A percentile compares a stretch with the other conserved stretches of the same genome.
These are phyloP conservation scores for Podila clonocystis DNA, from an alignment of 192 early-diverging fungal genomes.

Conservation along the genomic window DNA sequence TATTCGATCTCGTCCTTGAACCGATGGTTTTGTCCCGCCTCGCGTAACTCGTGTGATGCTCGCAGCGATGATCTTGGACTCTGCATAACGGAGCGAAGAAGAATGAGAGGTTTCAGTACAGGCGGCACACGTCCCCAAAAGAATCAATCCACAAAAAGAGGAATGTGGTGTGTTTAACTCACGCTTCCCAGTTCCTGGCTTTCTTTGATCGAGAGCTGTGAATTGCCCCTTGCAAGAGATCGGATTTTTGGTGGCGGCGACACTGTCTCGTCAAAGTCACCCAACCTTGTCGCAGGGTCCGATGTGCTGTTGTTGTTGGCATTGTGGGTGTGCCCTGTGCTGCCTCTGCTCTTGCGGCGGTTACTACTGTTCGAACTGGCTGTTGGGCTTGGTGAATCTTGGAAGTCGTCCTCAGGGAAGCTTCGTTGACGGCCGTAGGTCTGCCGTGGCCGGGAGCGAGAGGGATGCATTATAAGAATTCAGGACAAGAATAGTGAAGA, in stretches of 20 bases:
- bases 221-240: not conserved
- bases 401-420: slow-evolving; percentile 10
- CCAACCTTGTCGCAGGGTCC: not conserved
- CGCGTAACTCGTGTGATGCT: slow-evolving; percentile 66
- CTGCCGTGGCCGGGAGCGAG: slow-evolving; percentile 5
- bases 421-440: slow-evolving; percentile 38
- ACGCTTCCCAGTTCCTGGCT: not conserved
- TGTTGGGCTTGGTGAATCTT: not conserved
- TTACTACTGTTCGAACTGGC: not conserved
- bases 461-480: slow-evolving; percentile 2
- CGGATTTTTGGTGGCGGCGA: not conserved
- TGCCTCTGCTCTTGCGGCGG: not conserved
- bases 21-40: slow-evolving; percentile 61
- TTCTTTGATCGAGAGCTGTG: not conserved
- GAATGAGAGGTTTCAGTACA: not conserved
- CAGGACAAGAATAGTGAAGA: not conserved
- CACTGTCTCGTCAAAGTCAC: not conserved
- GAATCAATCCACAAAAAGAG: not conserved
- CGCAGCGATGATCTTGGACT: slow-evolving; percentile 49
- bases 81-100: not conserved
- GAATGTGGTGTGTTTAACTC: not conserved
- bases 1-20: slow-evolving; percentile 73
- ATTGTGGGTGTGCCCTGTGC: no score
- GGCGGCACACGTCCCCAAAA: not conserved
- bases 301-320: not conserved